phyloP scores from a whole-genome alignment of 2,329 filamentous ascomycete species.

The Ceratocystis huliohia region DNA sequence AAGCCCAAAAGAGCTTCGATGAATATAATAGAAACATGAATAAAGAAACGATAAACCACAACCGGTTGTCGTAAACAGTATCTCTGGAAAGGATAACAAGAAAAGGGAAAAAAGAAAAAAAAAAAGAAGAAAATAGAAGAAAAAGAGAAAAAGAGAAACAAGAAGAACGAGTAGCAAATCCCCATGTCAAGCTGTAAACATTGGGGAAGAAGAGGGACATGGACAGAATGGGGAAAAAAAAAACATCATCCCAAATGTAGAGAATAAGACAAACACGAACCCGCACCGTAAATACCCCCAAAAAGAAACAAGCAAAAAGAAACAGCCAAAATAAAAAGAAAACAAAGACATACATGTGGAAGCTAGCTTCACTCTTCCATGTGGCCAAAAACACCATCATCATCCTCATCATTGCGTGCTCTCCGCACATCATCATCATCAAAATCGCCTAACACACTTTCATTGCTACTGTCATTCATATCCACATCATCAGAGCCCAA shows the following conservation, averaged over 20 bases:
- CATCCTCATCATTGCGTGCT: slow-evolving; percentile 70
- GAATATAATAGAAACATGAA: slow-evolving; percentile 13
- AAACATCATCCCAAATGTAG: neutral
- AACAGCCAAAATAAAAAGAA: neutral
- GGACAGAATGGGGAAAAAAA: neutral
- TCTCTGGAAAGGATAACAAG: neutral
- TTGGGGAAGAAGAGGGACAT: neutral
- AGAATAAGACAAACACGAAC: neutral
- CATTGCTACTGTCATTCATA: slow-evolving; percentile 53
- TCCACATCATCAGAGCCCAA: slow-evolving; percentile 43
- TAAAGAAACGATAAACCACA: slow-evolving; percentile 5
- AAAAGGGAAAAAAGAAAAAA: slow-evolving; percentile 1
- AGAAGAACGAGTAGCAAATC: neutral
- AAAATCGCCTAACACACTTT: slow-evolving; percentile 49
- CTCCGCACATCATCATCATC: slow-evolving; percentile 50
- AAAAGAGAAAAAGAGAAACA: neutral
- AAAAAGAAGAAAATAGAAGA: neutral
- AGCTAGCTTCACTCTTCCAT: slow-evolving; percentile 61
- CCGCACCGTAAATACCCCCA: neutral
- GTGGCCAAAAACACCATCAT: slow-evolving; percentile 86
- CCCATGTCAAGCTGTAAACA: neutral
- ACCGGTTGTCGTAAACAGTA: slow-evolving; percentile 6
- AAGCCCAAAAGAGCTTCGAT: neutral
- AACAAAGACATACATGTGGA: neutral
- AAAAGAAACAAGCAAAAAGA: slow-evolving; percentile 8